Evolutionary conservation across 768 basidiomycete species (phyloP), one percentile per base, ranked within the genome.

Genomic region (Kwoniella heveanensis): DNA sequence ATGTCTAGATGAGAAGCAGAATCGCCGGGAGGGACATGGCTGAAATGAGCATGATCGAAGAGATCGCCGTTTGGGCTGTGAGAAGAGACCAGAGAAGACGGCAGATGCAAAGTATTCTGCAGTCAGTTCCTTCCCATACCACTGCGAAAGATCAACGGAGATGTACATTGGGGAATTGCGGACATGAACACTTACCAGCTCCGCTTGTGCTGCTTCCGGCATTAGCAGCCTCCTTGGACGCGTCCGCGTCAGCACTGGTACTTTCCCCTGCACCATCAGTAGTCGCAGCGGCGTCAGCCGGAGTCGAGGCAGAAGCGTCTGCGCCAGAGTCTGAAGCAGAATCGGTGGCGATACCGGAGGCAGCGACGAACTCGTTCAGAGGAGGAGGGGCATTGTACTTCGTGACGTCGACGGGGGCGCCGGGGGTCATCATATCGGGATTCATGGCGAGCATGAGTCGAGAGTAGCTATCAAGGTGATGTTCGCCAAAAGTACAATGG

Each of bases 361-460:
- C 37, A 47, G 68, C 63, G 29, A 71, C 70, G 63, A 72, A 71
- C 15, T 67, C 57, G 46, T 67, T 57, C 46, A 74, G 60, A 1
- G 72, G 70, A 7, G 68, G 68, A 15, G 70, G 55, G 19, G 65
- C 65, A 17, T 56, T 62, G 60, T 44, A 60, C 24, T 57, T 61
- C 39, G 39, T 44, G 39, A 44, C 17, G 36, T 25, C 37, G 29
- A 59, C 37, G 25, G 50, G n/a, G 8, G 52, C 13, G 9, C 49
- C 30, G 27, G 50, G 47, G 21, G 58, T 30, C 24, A 71, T 48
- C 72, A 71, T 74, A 2, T 58, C 30, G 24, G 73, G 73, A 66
- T 74, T 72, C 66, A 66, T 66, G 25, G 70, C 59, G 25, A 71
- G 47, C 64, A 69, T 65, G 26, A 74, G 65, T 37, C 73, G 73